Base-by-base conservation (phyloP, 2,329 filamentous ascomycete species). In the Pyrenophora graminea region DNA sequence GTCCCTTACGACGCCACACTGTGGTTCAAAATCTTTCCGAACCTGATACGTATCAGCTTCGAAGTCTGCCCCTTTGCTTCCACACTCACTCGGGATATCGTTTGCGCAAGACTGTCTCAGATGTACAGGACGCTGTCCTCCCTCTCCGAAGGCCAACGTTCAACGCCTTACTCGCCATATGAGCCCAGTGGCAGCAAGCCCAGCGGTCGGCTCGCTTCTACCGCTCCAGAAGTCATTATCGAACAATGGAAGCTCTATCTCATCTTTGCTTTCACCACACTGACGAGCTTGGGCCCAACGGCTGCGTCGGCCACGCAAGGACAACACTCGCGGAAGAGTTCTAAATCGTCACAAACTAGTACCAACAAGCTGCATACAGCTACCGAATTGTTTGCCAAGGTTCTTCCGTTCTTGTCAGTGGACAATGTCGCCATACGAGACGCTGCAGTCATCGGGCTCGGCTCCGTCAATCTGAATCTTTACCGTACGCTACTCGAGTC, bases 221-320 rank as follows among this genome's bases (percentile, higher is more conserved):
- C 88, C 1, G 88, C 91, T 15, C 89, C 92, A 0, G 91, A 96
- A 63, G 85, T 96, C 18, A 81, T 97, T 50, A 85, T 99, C 51
- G 95, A 97, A 73, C 94, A 99, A 70, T 99, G 93, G 93, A 97
- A 97, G 74, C 79, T 97, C 2, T 97, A 97, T 71, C 81, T 99
- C 21, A 92, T 97, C 48, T 97, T 99, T 76, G 94, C 93, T 8
- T 99, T 95, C 74, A 96, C 93, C 8, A 97, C 94, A 0, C 80
- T 99, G 49, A 92, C 90, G 32, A 94, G 94, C 60, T 84, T 90
- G 8, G 91, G 91, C 8, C 48, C 57, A 27, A 64, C 53, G 17
- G 85, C 79, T 17, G 79, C 84, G 18, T 83, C 85, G 48, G 79
- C 86, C 25, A 78, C 80, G 10, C 78, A 78, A 2, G 81, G 81